These are phyloP conservation scores for Cercospora sp. DNA, from an alignment of 2,329 filamentous ascomycete species.

Conservation along the genomic window DNA sequence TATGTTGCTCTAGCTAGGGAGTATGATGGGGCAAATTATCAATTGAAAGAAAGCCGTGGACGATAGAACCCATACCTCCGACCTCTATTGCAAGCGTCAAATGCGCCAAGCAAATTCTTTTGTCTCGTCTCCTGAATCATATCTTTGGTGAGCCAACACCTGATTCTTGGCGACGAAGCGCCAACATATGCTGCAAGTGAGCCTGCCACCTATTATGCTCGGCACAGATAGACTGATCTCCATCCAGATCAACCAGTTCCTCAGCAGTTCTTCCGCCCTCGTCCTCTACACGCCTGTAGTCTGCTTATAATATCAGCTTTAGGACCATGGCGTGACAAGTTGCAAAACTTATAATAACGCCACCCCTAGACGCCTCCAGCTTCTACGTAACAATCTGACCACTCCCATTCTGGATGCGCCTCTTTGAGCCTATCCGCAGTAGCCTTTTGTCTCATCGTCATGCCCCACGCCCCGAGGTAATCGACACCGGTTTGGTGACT, in stretches of 20 bases:
- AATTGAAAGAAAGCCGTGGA: not conserved
- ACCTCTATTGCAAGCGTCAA: not conserved
- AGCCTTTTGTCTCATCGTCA: not conserved
- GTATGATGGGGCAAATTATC: not conserved
- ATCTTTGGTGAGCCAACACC: not conserved
- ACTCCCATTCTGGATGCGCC: not conserved
- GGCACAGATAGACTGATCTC: not conserved
- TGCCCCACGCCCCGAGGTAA: not conserved
- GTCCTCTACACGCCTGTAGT: not conserved
- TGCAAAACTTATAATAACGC: too few species aligned
- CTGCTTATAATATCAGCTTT: not conserved
- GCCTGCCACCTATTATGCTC: not conserved
- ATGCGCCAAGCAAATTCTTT: rapidly evolving
- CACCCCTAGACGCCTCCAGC: not conserved
- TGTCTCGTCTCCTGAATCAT: not conserved
- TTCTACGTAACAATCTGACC: not conserved
- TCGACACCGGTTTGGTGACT: not conserved
- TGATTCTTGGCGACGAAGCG: not conserved
- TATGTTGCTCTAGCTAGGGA: not conserved
- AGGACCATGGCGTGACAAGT: not conserved
- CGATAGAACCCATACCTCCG: not conserved
- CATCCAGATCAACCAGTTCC: not conserved
- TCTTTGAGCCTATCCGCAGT: not conserved
- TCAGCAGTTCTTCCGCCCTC: not conserved
- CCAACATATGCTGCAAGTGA: not conserved